Evolutionary conservation across 176 grass and related monocot genomes (phyloP).

Genomic region (Carex myosuroides): DNA sequence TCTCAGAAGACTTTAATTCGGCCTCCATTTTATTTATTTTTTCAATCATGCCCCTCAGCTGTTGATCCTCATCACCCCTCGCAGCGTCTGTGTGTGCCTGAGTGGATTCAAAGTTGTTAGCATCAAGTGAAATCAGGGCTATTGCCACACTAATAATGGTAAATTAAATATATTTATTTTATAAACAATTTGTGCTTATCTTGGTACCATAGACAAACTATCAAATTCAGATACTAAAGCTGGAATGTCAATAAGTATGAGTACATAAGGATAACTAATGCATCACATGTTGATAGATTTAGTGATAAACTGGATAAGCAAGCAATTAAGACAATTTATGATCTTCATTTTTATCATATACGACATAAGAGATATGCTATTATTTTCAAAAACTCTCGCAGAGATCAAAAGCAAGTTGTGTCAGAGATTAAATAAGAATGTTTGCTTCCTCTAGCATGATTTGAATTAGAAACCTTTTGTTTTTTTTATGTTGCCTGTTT

Average conservation of each 20-base stretch:
- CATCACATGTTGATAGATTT: neutral
- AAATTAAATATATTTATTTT: neutral
- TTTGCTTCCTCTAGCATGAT: neutral
- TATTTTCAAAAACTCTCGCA: neutral
- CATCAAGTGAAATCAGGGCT: neutral
- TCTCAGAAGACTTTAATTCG: constrained; percentile 47
- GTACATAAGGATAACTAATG: neutral
- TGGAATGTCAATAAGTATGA: neutral
- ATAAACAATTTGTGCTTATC: neutral
- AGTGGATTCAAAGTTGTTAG: neutral
- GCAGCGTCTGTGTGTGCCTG: constrained; percentile 41
- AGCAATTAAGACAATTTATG: neutral
- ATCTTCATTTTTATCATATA: neutral
- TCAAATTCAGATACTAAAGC: neutral
- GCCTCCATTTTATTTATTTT: constrained; percentile 81
- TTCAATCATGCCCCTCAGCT: constrained; percentile 49
- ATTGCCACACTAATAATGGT: neutral
- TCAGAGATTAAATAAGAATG: neutral
- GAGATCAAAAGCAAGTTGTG: neutral
- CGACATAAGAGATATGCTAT: neutral
- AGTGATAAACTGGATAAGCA: neutral
- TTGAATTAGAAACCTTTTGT: neutral
- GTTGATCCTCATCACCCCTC: constrained; percentile 56
- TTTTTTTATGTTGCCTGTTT: neutral
- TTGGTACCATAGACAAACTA: neutral